Conservation (phyloP, 23 red algal genomes). For the Gracilariopsis chorda region DNA sequence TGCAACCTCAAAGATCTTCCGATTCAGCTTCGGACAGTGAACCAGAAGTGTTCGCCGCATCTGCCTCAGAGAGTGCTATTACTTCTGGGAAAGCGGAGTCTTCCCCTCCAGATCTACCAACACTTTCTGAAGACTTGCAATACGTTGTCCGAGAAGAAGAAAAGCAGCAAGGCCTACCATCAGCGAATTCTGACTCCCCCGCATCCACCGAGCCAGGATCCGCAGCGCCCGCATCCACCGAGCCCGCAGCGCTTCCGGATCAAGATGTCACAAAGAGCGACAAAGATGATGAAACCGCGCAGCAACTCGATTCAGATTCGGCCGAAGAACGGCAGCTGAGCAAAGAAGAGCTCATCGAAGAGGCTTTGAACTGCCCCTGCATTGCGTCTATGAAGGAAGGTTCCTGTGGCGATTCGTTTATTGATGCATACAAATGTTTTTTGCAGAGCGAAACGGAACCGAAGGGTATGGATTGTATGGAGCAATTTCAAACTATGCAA, state of each 20-base stretch:
- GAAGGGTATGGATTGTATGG: conserved; percentile 88
- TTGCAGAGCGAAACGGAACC: conserved; percentile 96
- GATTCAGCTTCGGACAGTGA: neutral
- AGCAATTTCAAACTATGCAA: conserved; percentile 82
- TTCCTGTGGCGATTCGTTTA: conserved; percentile 90
- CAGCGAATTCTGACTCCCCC: neutral
- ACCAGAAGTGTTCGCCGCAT: conserved; percentile 38
- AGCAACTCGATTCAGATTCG: neutral
- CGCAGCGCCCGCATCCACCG: neutral
- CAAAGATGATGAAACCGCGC: neutral
- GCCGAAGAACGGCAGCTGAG: neutral
- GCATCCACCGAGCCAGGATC: neutral
- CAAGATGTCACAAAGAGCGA: neutral
- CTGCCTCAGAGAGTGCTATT: conserved; percentile 41
- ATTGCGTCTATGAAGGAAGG: conserved; percentile 91
- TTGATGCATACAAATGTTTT: conserved; percentile 97
- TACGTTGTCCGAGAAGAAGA: neutral
- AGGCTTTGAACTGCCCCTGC: conserved; percentile 90
- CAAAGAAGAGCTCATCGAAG: conserved; percentile 67
- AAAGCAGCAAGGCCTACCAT: neutral
- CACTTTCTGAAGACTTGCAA: conserved; percentile 1
- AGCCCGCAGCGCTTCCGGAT: neutral
- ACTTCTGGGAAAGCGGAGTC: neutral
- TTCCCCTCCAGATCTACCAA: neutral
- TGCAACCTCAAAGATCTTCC: neutral